These are phyloP conservation scores for Hymenoscyphus infarciens DNA, from an alignment of 2,329 filamentous ascomycete genomes.

Conservation along the genomic window DNA sequence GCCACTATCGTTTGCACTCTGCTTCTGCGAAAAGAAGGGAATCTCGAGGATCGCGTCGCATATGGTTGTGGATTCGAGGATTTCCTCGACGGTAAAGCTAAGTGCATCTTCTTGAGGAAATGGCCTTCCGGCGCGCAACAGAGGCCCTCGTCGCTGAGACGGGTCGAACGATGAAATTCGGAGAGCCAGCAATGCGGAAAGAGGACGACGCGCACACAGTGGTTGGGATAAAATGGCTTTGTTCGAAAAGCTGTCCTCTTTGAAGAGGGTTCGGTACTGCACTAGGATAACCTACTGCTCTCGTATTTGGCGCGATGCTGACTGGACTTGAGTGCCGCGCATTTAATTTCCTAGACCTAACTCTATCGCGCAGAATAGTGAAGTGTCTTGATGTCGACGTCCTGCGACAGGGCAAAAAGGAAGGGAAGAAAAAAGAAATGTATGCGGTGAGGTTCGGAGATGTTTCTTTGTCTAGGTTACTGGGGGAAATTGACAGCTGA, in stretches of 20 bases:
- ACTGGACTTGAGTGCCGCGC: slow-evolving; percentile 1
- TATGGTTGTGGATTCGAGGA: slow-evolving; percentile 73
- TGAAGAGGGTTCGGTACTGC: background rate
- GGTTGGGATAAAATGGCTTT: background rate
- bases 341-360: background rate
- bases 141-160: slow-evolving; percentile 11
- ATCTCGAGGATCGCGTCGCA: slow-evolving; percentile 54
- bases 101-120: slow-evolving; percentile 64
- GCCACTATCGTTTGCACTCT: slow-evolving; percentile 59
- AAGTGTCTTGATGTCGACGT: background rate
- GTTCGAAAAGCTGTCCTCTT: slow-evolving; percentile 3
- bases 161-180: background rate
- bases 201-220: background rate
- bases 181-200: background rate
- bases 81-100: slow-evolving; percentile 84
- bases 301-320: background rate
- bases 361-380: background rate
- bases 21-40: slow-evolving; percentile 55
- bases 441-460: background rate
- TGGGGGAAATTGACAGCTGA: slow-evolving; percentile 4
- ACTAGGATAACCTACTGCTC: background rate
- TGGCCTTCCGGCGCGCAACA: slow-evolving; percentile 19
- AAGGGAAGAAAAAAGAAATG: background rate
- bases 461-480: background rate
- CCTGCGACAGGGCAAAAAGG: background rate